Evolutionary conservation across 2,329 filamentous ascomycete genomes (phyloP).

Genomic region (Teratosphaeriaceae sp.): DNA sequence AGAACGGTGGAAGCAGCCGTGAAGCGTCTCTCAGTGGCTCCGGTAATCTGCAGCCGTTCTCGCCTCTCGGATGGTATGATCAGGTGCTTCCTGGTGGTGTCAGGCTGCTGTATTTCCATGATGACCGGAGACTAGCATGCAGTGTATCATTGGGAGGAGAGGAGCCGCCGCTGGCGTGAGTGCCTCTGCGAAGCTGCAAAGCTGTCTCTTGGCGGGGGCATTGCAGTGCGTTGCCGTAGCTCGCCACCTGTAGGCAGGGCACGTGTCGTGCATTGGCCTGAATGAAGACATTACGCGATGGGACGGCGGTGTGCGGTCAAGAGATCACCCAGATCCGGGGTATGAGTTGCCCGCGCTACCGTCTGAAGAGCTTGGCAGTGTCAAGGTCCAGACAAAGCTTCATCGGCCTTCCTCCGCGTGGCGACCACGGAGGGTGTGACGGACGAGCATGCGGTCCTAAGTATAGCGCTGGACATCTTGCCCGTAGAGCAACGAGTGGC

Average conservation of each 20-base stretch:
- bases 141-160: constrained; percentile 4
- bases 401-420: neutral
- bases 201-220: constrained; percentile 1
- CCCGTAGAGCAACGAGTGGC: neutral
- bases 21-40: too few species aligned
- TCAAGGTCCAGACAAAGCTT: neutral
- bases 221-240: neutral
- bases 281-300: neutral
- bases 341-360: neutral
- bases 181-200: neutral
- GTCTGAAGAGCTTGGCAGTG: neutral
- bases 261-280: neutral
- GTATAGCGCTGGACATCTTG: neutral
- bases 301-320: neutral
- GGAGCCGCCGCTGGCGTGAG: neutral
- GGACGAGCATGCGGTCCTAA: neutral
- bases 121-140: constrained; percentile 2
- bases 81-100: neutral
- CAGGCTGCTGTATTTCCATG: neutral
- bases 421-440: neutral
- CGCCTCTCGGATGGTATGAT: neutral
- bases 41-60: neutral
- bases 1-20: neutral
- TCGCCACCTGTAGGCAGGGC: neutral
- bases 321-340: neutral